Percentiles rank a stretch among this genome's conserved stretches.
phyloP scores from a whole-genome alignment of 1,284 basidiomycete species.

The Apiotrichum veenhuisii region DNA sequence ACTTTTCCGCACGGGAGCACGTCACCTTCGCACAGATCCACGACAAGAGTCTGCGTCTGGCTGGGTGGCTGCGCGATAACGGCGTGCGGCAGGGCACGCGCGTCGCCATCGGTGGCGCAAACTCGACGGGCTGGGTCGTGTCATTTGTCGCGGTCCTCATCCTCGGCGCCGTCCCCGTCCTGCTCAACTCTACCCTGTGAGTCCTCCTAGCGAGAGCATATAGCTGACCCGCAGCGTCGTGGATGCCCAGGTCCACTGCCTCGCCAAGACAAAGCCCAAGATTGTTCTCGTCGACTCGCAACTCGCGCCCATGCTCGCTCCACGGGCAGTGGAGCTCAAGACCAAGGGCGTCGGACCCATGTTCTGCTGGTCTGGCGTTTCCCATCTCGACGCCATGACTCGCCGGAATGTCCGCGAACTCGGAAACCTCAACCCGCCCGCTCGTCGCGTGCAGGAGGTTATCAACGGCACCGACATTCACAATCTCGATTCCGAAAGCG shows the following conservation, averaged over 20 bases:
- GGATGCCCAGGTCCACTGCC: slow-evolving; percentile 27
- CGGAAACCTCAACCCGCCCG: background rate
- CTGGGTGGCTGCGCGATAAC: slow-evolving; percentile 26
- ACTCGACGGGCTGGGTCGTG: slow-evolving; percentile 12
- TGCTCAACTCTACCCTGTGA: slow-evolving; percentile 34
- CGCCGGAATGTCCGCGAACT: background rate
- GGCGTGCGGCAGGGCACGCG: slow-evolving; percentile 29
- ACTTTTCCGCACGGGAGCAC: slow-evolving; percentile 1
- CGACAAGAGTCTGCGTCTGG: slow-evolving; percentile 14
- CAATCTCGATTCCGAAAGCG: slow-evolving; percentile 33
- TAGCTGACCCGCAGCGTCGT: background rate
- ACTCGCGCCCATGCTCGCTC: slow-evolving; percentile 23
- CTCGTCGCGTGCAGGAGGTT: slow-evolving; percentile 1
- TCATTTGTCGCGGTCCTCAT: slow-evolving; percentile 34
- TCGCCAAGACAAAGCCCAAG: slow-evolving; percentile 19
- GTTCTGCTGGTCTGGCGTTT: background rate
- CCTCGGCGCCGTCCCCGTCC: slow-evolving; percentile 35
- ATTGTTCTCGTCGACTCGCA: slow-evolving; percentile 31
- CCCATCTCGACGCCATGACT: background rate
- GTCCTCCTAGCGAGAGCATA: slow-evolving; percentile 1
- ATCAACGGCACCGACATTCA: slow-evolving; percentile 18
- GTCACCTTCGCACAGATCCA: slow-evolving; percentile 27
- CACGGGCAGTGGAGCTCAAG: slow-evolving; percentile 3
- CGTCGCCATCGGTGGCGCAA: slow-evolving; percentile 35
- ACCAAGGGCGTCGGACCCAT: slow-evolving; percentile 1